Percentiles rank a stretch among this genome's conserved stretches.
Conservation (phyloP, 176 grass and related monocot genomes). For the Avena eriantha region DNA sequence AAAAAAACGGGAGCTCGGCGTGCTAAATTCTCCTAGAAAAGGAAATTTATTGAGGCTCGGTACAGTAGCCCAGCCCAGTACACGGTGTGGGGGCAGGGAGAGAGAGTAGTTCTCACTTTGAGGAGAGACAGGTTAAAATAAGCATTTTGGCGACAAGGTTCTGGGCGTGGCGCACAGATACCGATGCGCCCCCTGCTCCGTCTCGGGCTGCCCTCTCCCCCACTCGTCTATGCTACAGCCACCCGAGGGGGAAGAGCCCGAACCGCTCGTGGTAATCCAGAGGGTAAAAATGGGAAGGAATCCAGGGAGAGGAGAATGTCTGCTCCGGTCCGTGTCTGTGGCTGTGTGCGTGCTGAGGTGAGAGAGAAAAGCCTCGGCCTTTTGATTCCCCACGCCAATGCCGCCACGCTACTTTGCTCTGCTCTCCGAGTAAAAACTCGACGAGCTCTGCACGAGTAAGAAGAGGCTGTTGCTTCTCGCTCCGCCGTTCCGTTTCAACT, state of each 20-base stretch:
- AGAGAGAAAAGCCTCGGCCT: constrained; percentile 43
- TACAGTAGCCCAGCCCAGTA: too few species aligned
- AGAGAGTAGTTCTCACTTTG: constrained; percentile 47
- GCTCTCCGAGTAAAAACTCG: constrained; percentile 42
- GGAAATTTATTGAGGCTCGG: too few species aligned
- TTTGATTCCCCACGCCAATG: constrained; percentile 45
- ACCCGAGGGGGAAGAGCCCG: background rate
- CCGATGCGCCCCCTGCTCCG: constrained; percentile 38
- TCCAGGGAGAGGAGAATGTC: constrained; percentile 44
- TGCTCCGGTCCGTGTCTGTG: constrained; percentile 24
- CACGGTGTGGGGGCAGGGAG: background rate
- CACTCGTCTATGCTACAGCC: constrained; percentile 27
- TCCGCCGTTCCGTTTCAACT: constrained; percentile 43
- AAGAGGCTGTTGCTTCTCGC: constrained; percentile 8
- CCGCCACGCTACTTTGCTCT: constrained; percentile 4
- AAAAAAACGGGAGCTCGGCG: too few species aligned
- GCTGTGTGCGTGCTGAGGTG: background rate
- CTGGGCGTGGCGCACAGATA: constrained; percentile 39
- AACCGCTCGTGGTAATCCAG: background rate
- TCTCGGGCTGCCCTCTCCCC: constrained; percentile 25
- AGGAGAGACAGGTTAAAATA: constrained; percentile 50
- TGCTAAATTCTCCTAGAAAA: too few species aligned
- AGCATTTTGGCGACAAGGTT: constrained; percentile 47
- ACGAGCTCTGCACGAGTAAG: background rate
- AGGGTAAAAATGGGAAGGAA: constrained; percentile 2